Evolutionary conservation across 2,329 filamentous ascomycete species (phyloP), one percentile per base, ranked within the genome.

Genomic region (Hymenoscyphus albidus): DNA sequence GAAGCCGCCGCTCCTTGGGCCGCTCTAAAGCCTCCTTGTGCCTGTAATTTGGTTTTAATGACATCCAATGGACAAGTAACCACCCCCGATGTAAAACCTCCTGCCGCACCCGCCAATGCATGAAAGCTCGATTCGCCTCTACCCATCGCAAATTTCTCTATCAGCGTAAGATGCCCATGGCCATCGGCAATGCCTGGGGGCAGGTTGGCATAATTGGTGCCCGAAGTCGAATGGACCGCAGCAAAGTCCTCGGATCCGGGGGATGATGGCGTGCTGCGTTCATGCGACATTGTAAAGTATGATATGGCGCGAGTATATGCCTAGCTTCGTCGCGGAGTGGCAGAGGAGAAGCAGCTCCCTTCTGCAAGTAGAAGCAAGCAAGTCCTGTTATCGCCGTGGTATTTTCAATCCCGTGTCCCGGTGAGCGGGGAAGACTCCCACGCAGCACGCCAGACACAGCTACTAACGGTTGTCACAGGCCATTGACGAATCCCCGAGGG

Each of bases 41-140:
- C 94, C 77, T 99, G 95, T 66, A 99, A 80, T 78, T 97, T 98
- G 56, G 95, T 99, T 81, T 99, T 99, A 78, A 99, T 98, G 68
- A 99, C 95, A 81, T 99, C 95, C 71, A 99, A 88, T 54, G 95
- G 95, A 77, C 95, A 99, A 62, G 94, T 98, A 69, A 97, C 91
- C 63, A 99, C 86, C 60, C 95, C 95, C 7, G 93, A 97, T 27
- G 92, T 93, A 73, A 98, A 92, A 59, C 95, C 95, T 60, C 93
- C 94, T 64, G 92, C 83, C 59, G 93, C 94, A 63, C 95, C 95
- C 55, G 92, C 89, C 64, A 97, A 82, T 68, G 92, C 92, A 76
- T 96, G 92, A 76, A 98, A 88, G 68, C 86, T 83, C 22, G 84
- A 81, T 67, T 87, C 83, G 40, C 85, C 85, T 60, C 85, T 85